Base-by-base conservation (phyloP, 306 rosid genomes). In the Quercus gilva region DNA sequence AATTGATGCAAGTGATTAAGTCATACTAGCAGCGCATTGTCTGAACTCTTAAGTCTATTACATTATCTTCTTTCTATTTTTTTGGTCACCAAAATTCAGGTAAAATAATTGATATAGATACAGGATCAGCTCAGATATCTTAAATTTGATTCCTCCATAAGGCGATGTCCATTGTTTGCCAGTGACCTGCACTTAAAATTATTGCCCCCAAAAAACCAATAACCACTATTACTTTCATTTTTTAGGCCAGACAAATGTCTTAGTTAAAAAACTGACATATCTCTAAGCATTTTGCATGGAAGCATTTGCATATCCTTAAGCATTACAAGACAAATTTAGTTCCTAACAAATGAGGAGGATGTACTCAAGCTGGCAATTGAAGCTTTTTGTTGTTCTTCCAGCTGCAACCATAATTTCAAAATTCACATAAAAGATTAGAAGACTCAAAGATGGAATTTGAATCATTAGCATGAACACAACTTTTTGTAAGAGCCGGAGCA, bases 341-440 rank as follows among this genome's bases (percentile, higher is more conserved):
- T 85, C 82, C 74, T 59, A 63, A 56, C 31, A 69, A 76, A 31
- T 19, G 55, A 13, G 51, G 81, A 56, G 69, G 68, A 84, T 61
- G 13, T 41, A 69, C 77, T 92, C 86, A 94, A 67, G 97, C 98
- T 33, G 98, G 98, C 78, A 94, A 78, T 76, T 94, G 86, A 57
- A 94, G 98, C 86, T 85, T 94, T 21, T 78, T 89, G 74, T 89
- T 91, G 84, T 91, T 94, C 97, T 91, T 94, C 98, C 94, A 90
- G 80, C 98, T 94, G 91, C 86, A 81, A 67, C 69, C 26, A 78
- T 68, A 86, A 73, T 76, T 51, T 73, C 33, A 43, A 58, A 85
- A 78, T 41, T 49, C 53, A 68, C 37, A 73, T 73, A 67, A 55
- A 43, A 52, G 19, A 52, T 56, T 49, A 58, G 26, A 68, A 19